Percentiles rank a stretch among this genome's conserved stretches.
phyloP scores from a whole-genome alignment of 768 basidiomycete species.

The Boletellus ananas region DNA sequence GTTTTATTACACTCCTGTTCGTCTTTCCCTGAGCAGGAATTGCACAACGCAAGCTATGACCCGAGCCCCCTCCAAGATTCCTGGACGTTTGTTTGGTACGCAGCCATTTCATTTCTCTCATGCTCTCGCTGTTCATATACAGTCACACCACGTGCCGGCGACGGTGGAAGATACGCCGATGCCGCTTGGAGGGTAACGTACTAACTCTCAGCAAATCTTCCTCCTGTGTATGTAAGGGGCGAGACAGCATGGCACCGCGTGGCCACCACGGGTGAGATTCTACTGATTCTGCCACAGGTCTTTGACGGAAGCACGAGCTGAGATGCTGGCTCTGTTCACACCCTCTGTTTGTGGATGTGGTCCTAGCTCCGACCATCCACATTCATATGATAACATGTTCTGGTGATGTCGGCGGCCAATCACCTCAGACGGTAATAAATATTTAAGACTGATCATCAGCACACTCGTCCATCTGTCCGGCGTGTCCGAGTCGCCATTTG shows the following conservation, averaged over 20 bases:
- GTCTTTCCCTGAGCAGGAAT: no score
- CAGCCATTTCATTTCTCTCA: no score
- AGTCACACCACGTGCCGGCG: no score
- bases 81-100: no score
- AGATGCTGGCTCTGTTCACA: not conserved
- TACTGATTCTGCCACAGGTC: not conserved
- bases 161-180: no score
- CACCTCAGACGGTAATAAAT: not conserved
- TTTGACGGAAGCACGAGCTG: not conserved
- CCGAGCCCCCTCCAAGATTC: no score
- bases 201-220: no score
- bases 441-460: conserved; percentile 12
- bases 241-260: conserved; percentile 19
- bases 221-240: conserved; percentile 2
- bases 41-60: no score
- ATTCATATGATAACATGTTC: conserved; percentile 1
- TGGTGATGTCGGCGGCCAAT: conserved; percentile 10
- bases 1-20: no score
- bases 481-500: no score
- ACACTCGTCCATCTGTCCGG: not conserved
- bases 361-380: conserved; percentile 5
- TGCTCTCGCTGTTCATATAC: no score
- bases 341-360: conserved; percentile 1
- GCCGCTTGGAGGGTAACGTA: no score
- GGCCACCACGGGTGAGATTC: conserved; percentile 12